Evolutionary conservation across 83 land plant species (phyloP).

Genomic region (Diphasiastrum complanatum): DNA sequence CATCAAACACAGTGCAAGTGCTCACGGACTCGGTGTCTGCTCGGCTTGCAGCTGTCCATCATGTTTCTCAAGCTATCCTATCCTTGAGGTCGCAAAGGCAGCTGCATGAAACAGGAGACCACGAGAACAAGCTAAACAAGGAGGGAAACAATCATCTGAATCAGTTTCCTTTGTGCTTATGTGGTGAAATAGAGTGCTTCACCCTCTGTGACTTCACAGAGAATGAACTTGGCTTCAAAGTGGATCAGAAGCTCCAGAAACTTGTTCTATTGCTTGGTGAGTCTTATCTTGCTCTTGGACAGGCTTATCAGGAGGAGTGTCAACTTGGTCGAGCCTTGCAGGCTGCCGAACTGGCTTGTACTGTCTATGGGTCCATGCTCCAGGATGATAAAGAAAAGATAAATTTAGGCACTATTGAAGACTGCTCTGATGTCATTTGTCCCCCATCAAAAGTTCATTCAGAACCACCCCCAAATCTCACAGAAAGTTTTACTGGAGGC

Average conservation of each 20-base stretch:
- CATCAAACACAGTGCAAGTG: conserved; percentile 28
- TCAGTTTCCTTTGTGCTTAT: conserved; percentile 55
- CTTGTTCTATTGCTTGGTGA: conserved; percentile 89
- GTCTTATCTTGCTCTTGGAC: conserved; percentile 92
- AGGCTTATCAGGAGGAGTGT: conserved; percentile 79
- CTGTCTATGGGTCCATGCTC: conserved; percentile 84
- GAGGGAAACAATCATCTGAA: conserved; percentile 16
- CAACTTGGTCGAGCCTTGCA: conserved; percentile 65
- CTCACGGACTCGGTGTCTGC: conserved; percentile 69
- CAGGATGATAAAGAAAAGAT: conserved; percentile 19
- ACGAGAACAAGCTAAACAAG: too few species aligned
- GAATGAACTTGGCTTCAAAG: conserved; percentile 60
- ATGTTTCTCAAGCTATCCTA: conserved; percentile 93
- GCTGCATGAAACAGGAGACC: conserved; percentile 50
- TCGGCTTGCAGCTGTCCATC: conserved; percentile 87
- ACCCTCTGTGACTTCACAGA: conserved; percentile 86
- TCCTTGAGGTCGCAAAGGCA: conserved; percentile 86
- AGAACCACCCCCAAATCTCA: too few species aligned
- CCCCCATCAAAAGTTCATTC: too few species aligned
- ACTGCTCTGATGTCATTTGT: too few species aligned
- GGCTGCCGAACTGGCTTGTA: conserved; percentile 78
- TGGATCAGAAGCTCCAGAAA: conserved; percentile 81
- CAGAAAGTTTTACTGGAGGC: too few species aligned
- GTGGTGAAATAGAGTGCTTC: conserved; percentile 92
- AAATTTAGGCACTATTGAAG: too few species aligned